These are phyloP conservation scores for Penicillium sp. DNA, from an alignment of 2,329 filamentous ascomycete genomes.

Conservation along the genomic window DNA sequence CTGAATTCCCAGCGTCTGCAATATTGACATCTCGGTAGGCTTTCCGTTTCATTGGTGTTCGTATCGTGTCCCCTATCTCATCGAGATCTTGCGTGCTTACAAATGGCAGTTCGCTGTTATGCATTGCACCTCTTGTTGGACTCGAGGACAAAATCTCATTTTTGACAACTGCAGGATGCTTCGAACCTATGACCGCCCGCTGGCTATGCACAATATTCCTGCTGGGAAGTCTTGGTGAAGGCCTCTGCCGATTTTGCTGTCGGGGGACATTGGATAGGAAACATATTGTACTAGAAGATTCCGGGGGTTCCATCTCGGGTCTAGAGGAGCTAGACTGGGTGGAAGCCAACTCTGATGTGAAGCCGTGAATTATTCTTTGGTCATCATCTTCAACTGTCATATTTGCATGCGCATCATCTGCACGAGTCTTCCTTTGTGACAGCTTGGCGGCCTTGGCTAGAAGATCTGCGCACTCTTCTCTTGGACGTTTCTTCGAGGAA, in stretches of 20 bases:
- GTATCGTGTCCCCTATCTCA: conserved; percentile 42
- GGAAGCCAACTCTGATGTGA: conserved; percentile 13
- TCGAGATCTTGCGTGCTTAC: conserved; percentile 63
- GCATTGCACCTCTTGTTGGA: conserved; percentile 19
- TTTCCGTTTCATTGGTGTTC: conserved; percentile 43
- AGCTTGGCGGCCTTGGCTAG: neutral
- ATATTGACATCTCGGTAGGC: conserved; percentile 3
- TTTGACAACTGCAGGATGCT: conserved; percentile 32
- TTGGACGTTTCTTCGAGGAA: conserved; percentile 1
- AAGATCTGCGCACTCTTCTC: neutral
- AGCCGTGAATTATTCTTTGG: neutral
- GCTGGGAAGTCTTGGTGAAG: neutral
- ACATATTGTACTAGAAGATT: conserved; percentile 3
- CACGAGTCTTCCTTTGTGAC: neutral
- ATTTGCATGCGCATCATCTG: neutral
- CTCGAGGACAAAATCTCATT: conserved; percentile 38
- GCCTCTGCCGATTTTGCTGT: conserved; percentile 25
- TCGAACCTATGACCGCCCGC: conserved; percentile 5
- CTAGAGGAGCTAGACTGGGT: conserved; percentile 15
- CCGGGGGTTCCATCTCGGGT: conserved; percentile 3
- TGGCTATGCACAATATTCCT: neutral
- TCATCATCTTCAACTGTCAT: conserved; percentile 4
- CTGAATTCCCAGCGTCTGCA: neutral
- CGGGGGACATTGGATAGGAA: conserved; percentile 5
- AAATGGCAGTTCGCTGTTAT: conserved; percentile 23